Percentiles rank a stretch among this genome's conserved stretches.
Evolutionary conservation across 176 grass and related monocot genomes (phyloP).

Genomic region (Alloteropsis semialata): DNA sequence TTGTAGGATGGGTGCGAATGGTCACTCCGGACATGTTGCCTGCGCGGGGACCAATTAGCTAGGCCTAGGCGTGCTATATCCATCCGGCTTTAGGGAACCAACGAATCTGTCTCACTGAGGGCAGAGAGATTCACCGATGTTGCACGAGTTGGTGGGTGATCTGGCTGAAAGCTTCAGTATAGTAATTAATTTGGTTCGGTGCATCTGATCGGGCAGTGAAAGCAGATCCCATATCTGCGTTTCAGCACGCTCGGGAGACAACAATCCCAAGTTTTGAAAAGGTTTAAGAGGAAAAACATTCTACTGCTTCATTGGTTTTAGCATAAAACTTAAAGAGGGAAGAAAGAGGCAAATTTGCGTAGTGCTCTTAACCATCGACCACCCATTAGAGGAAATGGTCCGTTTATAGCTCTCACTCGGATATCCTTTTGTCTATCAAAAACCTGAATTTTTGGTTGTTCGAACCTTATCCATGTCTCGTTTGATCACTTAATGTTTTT

Average conservation of each 20-base stretch:
- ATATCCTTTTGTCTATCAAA: too few relatives aligned
- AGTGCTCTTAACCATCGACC: too few relatives aligned
- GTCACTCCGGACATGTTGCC: background rate
- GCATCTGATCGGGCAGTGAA: background rate
- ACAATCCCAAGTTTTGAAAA: background rate
- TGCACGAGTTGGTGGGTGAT: background rate
- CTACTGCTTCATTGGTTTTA: too few relatives aligned
- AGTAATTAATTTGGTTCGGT: conserved; percentile 4
- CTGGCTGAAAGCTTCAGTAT: background rate
- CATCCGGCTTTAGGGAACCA: background rate
- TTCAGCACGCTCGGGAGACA: background rate
- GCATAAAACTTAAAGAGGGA: too few relatives aligned
- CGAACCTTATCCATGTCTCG: too few relatives aligned
- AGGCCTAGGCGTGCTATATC: background rate
- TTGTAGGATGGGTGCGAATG: too few relatives aligned
- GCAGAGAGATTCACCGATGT: background rate
- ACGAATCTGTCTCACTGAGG: background rate
- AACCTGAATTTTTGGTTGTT: too few relatives aligned
- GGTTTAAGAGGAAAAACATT: too few relatives aligned
- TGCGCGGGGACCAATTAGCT: background rate
- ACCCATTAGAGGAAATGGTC: too few relatives aligned
- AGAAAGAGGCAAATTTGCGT: too few relatives aligned
- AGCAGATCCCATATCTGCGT: background rate
- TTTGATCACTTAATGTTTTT: too few relatives aligned
- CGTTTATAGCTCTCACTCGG: too few relatives aligned